A percentile compares a stretch with the other conserved stretches of the same genome.
These are phyloP conservation scores for Closterium sp. DNA, from an alignment of 139 green algal species.

Conservation along the genomic window DNA sequence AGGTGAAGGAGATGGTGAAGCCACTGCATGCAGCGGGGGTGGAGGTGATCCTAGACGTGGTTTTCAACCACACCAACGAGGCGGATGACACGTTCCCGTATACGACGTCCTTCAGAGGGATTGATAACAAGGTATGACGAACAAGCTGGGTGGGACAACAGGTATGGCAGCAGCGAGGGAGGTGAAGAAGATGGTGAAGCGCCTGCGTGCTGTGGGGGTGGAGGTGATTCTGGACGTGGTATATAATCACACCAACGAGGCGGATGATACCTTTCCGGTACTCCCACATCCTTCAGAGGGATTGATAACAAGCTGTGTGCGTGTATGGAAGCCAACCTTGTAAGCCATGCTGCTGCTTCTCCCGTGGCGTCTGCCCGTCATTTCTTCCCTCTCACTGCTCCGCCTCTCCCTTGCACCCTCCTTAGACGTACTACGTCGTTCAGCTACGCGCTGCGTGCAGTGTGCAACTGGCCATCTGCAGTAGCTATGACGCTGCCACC, in stretches of 20 bases:
- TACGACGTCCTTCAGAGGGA: constrained; percentile 84
- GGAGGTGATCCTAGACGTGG: constrained; percentile 91
- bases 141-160: too few species aligned
- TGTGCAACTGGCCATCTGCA: too few species aligned
- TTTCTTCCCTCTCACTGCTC: not conserved
- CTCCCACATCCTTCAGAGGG: constrained; percentile 83
- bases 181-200: not conserved
- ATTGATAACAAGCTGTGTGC: constrained; percentile 88
- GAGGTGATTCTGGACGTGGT: constrained; percentile 95
- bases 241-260: constrained; percentile 98
- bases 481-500: too few species aligned
- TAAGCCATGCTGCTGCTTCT: too few species aligned
- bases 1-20: constrained; percentile 84
- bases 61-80: constrained; percentile 99
- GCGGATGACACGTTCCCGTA: constrained; percentile 87
- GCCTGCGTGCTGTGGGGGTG: not conserved
- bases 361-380: not conserved
- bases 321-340: too few species aligned
- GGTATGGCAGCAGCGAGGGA: too few species aligned
- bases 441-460: too few species aligned
- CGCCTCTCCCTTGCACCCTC: not conserved
- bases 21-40: constrained; percentile 67
- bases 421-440: too few species aligned
- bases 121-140: constrained; percentile 88
- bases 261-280: constrained; percentile 86